phyloP scores from a whole-genome alignment of 2,329 filamentous ascomycete genomes.

The Reticulascus tulasneorum region DNA sequence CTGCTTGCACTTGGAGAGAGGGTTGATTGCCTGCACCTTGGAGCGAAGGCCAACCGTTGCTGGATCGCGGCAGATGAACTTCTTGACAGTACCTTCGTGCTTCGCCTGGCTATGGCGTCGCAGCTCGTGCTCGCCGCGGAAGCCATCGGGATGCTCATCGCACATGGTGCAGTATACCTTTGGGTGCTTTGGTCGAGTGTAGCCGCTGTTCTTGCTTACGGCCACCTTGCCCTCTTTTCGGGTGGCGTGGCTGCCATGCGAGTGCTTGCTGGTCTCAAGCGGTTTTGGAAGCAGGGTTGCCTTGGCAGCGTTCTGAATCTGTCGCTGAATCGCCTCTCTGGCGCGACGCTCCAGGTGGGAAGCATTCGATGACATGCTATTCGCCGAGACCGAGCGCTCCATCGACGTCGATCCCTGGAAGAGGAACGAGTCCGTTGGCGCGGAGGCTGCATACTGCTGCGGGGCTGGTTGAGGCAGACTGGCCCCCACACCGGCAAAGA shows the following conservation, averaged over 20 bases:
- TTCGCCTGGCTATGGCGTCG: conserved; percentile 62
- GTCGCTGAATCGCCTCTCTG: conserved; percentile 43
- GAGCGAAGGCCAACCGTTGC: conserved; percentile 30
- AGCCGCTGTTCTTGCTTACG: conserved; percentile 36
- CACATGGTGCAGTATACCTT: conserved; percentile 71
- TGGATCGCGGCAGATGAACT: conserved; percentile 57
- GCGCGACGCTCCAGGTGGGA: conserved; percentile 41
- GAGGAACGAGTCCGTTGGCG: conserved; percentile 24
- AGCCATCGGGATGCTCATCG: conserved; percentile 69
- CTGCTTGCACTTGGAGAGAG: conserved; percentile 78
- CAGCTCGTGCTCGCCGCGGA: conserved; percentile 82
- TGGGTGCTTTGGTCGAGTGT: conserved; percentile 62
- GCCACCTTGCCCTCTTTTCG: conserved; percentile 40
- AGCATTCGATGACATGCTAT: conserved; percentile 39
- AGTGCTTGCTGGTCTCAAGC: conserved; percentile 20
- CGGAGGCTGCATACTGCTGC: conserved; percentile 25
- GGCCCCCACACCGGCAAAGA: conserved; percentile 36
- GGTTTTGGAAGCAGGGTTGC: conserved; percentile 44
- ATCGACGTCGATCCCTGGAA: conserved; percentile 29
- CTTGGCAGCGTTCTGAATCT: conserved; percentile 37
- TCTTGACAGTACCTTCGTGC: conserved; percentile 55
- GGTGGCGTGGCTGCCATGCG: conserved; percentile 14
- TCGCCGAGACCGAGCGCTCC: conserved; percentile 46
- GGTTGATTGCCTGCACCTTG: conserved; percentile 50
- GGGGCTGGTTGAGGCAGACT: conserved; percentile 21